Percentiles rank a stretch among this genome's conserved stretches.
phyloP scores from a whole-genome alignment of 73 alveolate genomes.

The Paramecium bursaria region DNA sequence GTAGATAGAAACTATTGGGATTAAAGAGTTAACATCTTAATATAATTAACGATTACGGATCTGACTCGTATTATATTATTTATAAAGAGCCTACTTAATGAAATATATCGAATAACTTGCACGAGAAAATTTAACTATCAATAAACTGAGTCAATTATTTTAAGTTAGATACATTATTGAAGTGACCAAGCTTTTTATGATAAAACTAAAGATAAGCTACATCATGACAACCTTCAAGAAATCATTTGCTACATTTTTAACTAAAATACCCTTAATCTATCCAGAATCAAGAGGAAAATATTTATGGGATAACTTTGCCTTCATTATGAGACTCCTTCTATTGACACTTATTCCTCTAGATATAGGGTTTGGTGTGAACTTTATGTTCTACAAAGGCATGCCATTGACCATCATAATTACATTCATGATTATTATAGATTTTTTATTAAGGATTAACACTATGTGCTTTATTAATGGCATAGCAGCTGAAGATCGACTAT shows the following conservation, averaged over 20 bases:
- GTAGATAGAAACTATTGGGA: background rate
- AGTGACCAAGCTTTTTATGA: background rate
- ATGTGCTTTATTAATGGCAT: conserved; percentile 16
- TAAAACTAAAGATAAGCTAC: background rate
- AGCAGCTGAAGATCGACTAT: conserved; percentile 14
- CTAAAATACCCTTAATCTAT: conserved; percentile 40
- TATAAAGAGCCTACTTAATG: conserved; percentile 2
- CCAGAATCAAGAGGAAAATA: conserved; percentile 2
- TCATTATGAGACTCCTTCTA: background rate
- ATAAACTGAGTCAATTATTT: background rate
- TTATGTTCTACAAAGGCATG: background rate
- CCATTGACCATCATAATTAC: background rate
- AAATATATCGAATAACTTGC: background rate
- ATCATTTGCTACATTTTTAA: background rate
- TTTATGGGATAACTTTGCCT: conserved; percentile 12
- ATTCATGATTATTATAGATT: background rate
- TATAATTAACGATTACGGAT: conserved; percentile 15
- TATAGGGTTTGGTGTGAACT: background rate
- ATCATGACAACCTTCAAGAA: background rate
- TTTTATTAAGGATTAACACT: conserved; percentile 11
- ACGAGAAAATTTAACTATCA: conserved; percentile 13
- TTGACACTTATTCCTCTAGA: conserved; percentile 44
- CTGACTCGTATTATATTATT: conserved; percentile 28
- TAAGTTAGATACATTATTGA: background rate
- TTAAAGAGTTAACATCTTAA: conserved; percentile 20